Conservation (phyloP, 768 basidiomycete genomes). For the Pleurotus salmoneostramineus region DNA sequence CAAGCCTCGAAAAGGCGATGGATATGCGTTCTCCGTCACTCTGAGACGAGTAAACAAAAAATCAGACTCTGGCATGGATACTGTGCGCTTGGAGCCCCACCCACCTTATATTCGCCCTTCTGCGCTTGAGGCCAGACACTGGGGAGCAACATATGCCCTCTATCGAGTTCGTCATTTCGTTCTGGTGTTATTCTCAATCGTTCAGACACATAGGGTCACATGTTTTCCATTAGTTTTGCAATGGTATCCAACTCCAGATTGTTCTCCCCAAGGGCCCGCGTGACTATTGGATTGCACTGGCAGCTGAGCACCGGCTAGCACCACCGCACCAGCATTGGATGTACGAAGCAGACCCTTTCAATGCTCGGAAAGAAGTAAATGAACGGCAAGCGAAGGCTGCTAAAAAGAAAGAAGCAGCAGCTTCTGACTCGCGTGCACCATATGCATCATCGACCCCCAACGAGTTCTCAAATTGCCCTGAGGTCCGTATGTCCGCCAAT, state of each 20-base stretch:
- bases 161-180: slow-evolving; percentile 65
- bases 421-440: slow-evolving; percentile 13
- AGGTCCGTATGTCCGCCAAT: slow-evolving; percentile 78
- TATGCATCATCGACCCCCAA: slow-evolving; percentile 17
- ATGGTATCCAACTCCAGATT: slow-evolving; percentile 66
- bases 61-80: slow-evolving; percentile 56
- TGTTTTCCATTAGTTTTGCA: slow-evolving; percentile 54
- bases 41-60: slow-evolving; percentile 70
- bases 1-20: slow-evolving; percentile 43
- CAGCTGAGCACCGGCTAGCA: slow-evolving; percentile 60
- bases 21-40: slow-evolving; percentile 64
- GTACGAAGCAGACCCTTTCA: slow-evolving; percentile 86
- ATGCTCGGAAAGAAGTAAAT: slow-evolving; percentile 62
- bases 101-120: slow-evolving; percentile 64
- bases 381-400: slow-evolving; percentile 58
- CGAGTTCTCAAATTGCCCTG: slow-evolving; percentile 50
- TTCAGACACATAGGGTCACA: slow-evolving; percentile 11
- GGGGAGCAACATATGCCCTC: slow-evolving; percentile 84
- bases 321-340: slow-evolving; percentile 80
- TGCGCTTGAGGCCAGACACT: slow-evolving; percentile 84
- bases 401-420: slow-evolving; percentile 37
- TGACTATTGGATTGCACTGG: slow-evolving; percentile 83
- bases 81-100: slow-evolving; percentile 68
- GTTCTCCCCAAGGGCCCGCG: slow-evolving; percentile 81
- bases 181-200: slow-evolving; percentile 18